These are phyloP conservation scores for Cordyceps fumosorosea DNA, from an alignment of 2,329 filamentous ascomycete species.

Conservation along the genomic window DNA sequence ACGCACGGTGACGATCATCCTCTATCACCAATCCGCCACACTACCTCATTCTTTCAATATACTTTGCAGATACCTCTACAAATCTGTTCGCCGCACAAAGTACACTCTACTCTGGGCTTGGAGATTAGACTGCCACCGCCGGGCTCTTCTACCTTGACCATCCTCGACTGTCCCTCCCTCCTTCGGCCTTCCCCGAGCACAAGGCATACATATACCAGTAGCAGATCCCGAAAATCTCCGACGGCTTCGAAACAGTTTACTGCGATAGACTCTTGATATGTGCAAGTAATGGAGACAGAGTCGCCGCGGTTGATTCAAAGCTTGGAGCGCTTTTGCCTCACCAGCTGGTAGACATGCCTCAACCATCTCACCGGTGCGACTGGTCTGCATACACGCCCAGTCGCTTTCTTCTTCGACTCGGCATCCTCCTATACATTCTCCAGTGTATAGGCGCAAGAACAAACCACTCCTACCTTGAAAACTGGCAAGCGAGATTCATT, in stretches of 20 bases:
- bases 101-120: not conserved
- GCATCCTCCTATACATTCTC: not conserved
- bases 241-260: not conserved
- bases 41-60: not conserved
- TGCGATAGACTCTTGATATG: not conserved
- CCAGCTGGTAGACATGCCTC: not conserved
- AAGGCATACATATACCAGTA: not conserved
- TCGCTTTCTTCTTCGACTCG: not conserved
- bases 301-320: not conserved
- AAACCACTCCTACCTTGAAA: not conserved
- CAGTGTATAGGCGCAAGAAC: not conserved
- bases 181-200: not conserved
- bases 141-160: not conserved
- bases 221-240: not conserved
- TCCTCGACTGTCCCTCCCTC: no score
- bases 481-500: slow-evolving; percentile 23
- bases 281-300: not conserved
- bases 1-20: not conserved
- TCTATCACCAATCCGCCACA: not conserved
- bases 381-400: not conserved
- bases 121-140: not conserved
- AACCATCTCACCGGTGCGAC: not conserved
- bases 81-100: not conserved
- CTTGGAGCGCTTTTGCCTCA: not conserved
- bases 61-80: not conserved